These are phyloP conservation scores for Fusarium anguioides DNA, from an alignment of 2,329 filamentous ascomycete species.

Conservation along the genomic window DNA sequence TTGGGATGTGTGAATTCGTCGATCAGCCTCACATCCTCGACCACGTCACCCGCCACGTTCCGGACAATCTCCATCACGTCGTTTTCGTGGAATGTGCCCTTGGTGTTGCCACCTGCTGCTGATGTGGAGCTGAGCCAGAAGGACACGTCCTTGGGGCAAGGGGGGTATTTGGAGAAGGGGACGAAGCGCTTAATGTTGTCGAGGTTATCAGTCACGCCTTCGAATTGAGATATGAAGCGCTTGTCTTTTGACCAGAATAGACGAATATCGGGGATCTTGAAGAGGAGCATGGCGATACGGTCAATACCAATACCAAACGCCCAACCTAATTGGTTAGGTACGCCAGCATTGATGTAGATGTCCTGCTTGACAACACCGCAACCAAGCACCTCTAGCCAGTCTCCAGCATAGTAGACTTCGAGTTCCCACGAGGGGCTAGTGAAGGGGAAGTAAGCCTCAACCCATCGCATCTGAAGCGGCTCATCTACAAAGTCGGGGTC, in stretches of 20 bases:
- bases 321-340: conserved; percentile 85
- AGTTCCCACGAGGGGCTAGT: conserved; percentile 96
- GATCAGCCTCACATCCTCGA: conserved; percentile 86
- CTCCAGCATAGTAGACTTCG: conserved; percentile 92
- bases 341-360: conserved; percentile 80
- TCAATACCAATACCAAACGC: conserved; percentile 96
- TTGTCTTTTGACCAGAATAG: conserved; percentile 92
- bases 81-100: conserved; percentile 83
- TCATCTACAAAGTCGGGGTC: conserved; percentile 67
- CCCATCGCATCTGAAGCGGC: conserved; percentile 88
- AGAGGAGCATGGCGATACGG: conserved; percentile 96
- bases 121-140: conserved; percentile 79
- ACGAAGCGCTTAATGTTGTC: conserved; percentile 71
- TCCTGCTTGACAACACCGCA: conserved; percentile 89
- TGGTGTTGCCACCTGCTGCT: conserved; percentile 59
- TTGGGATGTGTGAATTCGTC: conserved; percentile 92
- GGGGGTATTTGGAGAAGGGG: conserved; percentile 91
- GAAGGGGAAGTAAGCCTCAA: conserved; percentile 97
- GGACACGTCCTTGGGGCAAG: conserved; percentile 90
- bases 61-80: conserved; percentile 97
- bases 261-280: conserved; percentile 94
- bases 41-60: conserved; percentile 80
- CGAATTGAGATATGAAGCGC: conserved; percentile 90
- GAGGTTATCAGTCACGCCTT: conserved; percentile 65
- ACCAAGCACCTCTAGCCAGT: conserved; percentile 97